Evolutionary conservation across 2,329 filamentous ascomycete genomes (phyloP), one percentile per base, ranked within the genome.

Genomic region (Cylindrodendrum hubeiense): DNA sequence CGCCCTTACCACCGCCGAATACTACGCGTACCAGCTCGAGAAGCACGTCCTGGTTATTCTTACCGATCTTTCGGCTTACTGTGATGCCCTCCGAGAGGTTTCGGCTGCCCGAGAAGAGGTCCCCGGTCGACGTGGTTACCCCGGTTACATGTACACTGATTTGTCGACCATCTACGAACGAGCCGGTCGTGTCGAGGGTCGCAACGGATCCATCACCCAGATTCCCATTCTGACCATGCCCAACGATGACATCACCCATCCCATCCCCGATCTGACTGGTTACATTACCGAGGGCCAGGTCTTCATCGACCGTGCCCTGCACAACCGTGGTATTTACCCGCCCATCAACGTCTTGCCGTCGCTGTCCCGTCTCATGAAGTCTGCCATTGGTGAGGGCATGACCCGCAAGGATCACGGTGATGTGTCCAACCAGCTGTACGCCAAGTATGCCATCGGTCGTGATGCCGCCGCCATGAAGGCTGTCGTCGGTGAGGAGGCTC

Each of bases 61-160:
- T 79, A 99, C 97, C 59, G 96, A 99, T 88, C 85, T 99, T 74
- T 96, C 96, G 2, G 94, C 96, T 53, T 99, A 99, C 88, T 99
- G 97, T 81, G 96, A 99, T 82, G 97, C 96, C 71, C 91, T 99
- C 71, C 96, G 96, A 89, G 96, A 99, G 84, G 96, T 99, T 54
- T 99, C 96, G 15, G 95, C 96, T 59, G 96, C 96, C 57, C 90
- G 96, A 85, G 96, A 99, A 88, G 96, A 99, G 90, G 96, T 99
- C 46, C 96, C 96, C 43, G 96, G 96, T 87, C 95, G 96, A 82
- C 95, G 96, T 90, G 96, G 96, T 89, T 99, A 96, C 86, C 96
- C 96, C 58, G 96, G 96, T 93, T 99, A 99, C 89, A 99, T 99
- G 96, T 99, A 99, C 87, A 99, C 96, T 74, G 97, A 99, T 90